These are phyloP conservation scores for Yamadazyma mexicana DNA, from an alignment of 1,139 yeast genomes.

Conservation along the genomic window DNA sequence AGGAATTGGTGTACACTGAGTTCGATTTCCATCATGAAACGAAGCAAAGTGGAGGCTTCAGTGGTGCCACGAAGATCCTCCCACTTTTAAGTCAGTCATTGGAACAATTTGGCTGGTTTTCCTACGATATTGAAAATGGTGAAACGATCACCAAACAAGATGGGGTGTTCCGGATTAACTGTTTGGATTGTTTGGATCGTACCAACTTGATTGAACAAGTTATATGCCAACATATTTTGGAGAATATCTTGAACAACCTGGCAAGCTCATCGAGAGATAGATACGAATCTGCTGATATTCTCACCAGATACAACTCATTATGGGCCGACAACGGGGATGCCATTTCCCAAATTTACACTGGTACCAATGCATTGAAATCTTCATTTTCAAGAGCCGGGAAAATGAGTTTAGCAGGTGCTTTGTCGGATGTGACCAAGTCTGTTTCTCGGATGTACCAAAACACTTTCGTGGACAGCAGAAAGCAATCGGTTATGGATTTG, in stretches of 20 bases:
- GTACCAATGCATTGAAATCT: constrained; percentile 93
- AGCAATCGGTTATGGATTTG: constrained; percentile 84
- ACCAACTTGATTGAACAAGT: constrained; percentile 93
- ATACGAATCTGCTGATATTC: constrained; percentile 44
- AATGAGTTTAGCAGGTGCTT: constrained; percentile 94
- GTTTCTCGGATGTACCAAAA: constrained; percentile 94
- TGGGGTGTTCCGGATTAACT: constrained; percentile 90
- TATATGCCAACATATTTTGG: constrained; percentile 59
- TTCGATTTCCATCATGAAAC: constrained; percentile 96
- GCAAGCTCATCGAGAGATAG: constrained; percentile 20
- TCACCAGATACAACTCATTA: constrained; percentile 68
- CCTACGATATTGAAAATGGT: constrained; percentile 53
- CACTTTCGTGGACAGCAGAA: constrained; percentile 88
- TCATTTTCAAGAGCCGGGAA: constrained; percentile 93
- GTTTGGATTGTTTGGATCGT: constrained; percentile 92
- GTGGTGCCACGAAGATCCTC: constrained; percentile 73
- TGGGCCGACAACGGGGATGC: constrained; percentile 99
- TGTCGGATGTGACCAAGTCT: constrained; percentile 94
- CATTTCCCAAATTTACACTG: constrained; percentile 93
- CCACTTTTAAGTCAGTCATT: constrained; percentile 65
- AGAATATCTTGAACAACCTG: constrained; percentile 61
- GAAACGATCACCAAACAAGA: constrained; percentile 69
- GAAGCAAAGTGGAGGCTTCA: constrained; percentile 75
- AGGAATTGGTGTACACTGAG: constrained; percentile 64
- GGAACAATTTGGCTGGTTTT: constrained; percentile 77